Conservation (phyloP, 768 basidiomycete species). For the Coprinopsis cinerea region DNA sequence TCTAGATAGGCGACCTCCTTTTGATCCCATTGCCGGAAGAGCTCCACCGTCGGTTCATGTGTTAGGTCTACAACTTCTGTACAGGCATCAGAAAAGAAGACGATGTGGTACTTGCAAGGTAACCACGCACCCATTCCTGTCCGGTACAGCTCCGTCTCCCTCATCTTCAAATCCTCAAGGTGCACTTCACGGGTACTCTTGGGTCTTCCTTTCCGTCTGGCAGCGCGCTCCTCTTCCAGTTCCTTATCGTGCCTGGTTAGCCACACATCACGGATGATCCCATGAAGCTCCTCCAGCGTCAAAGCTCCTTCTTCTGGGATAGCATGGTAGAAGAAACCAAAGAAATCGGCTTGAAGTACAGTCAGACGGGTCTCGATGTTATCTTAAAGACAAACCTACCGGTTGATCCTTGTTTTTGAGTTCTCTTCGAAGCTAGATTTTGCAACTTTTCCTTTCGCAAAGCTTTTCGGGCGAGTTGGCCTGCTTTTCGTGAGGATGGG, state of each 20-base stretch:
- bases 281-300: slow-evolving; percentile 61
- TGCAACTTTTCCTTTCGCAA: slow-evolving; percentile 65
- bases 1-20: slow-evolving; percentile 66
- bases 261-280: slow-evolving; percentile 62
- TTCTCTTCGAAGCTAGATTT: slow-evolving; percentile 47
- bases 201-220: slow-evolving; percentile 68
- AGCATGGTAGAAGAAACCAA: slow-evolving; percentile 71
- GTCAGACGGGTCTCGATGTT: slow-evolving; percentile 9
- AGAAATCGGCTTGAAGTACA: slow-evolving; percentile 50
- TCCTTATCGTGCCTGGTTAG: slow-evolving; percentile 64
- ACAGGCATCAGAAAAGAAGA: background rate
- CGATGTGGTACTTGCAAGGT: background rate
- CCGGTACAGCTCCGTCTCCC: slow-evolving; percentile 67
- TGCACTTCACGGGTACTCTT: slow-evolving; percentile 63
- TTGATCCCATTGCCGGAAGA: slow-evolving; percentile 78
- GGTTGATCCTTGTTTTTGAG: slow-evolving; percentile 48
- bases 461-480: slow-evolving; percentile 61
- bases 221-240: slow-evolving; percentile 51
- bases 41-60: slow-evolving; percentile 56
- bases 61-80: slow-evolving; percentile 81
- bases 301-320: slow-evolving; percentile 56
- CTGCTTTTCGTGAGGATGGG: slow-evolving; percentile 79
- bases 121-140: slow-evolving; percentile 68
- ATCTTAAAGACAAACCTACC: slow-evolving; percentile 31
- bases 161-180: slow-evolving; percentile 63